Conservation (phyloP, 2,329 filamentous ascomycete genomes). For the Pseudofabraea citricarpa region DNA sequence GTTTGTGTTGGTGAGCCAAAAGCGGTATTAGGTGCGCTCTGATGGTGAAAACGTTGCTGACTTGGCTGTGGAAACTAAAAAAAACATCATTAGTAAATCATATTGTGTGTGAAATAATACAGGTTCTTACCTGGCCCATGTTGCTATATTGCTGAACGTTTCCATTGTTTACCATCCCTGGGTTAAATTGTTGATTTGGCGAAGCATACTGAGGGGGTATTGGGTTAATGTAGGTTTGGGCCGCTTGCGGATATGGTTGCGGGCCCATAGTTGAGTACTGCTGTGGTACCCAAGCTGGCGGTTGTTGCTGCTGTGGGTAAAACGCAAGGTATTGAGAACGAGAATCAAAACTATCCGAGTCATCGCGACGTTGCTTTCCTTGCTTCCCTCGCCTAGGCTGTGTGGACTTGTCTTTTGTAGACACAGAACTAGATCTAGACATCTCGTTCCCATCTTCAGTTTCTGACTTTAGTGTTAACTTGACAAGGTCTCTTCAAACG, state of each 20-base stretch:
- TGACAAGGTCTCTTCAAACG: no score
- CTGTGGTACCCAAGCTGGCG: conserved; percentile 52
- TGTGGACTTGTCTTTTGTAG: conserved; percentile 71
- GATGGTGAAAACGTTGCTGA: conserved; percentile 24
- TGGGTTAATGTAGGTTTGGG: conserved; percentile 28
- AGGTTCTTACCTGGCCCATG: conserved; percentile 21
- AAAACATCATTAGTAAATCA: conserved; percentile 7
- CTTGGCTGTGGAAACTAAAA: conserved; percentile 22
- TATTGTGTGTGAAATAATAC: background rate
- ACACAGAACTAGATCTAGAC: conserved; percentile 83
- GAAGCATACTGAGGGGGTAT: conserved; percentile 38
- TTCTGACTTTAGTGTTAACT: conserved; percentile 32
- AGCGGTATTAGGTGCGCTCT: conserved; percentile 26
- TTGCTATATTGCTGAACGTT: conserved; percentile 27
- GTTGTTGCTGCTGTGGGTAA: conserved; percentile 52
- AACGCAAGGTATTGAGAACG: conserved; percentile 66
- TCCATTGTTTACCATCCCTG: conserved; percentile 32
- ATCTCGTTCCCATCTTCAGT: conserved; percentile 69
- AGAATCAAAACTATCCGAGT: conserved; percentile 61
- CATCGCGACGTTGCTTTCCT: conserved; percentile 56
- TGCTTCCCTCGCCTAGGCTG: conserved; percentile 67
- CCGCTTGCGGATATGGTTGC: conserved; percentile 42
- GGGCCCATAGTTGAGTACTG: conserved; percentile 48
- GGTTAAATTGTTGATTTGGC: conserved; percentile 23
- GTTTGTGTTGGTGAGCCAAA: conserved; percentile 28